phyloP scores from a whole-genome alignment of 1,139 yeast genomes.

The Hanseniaspora uvarum region DNA sequence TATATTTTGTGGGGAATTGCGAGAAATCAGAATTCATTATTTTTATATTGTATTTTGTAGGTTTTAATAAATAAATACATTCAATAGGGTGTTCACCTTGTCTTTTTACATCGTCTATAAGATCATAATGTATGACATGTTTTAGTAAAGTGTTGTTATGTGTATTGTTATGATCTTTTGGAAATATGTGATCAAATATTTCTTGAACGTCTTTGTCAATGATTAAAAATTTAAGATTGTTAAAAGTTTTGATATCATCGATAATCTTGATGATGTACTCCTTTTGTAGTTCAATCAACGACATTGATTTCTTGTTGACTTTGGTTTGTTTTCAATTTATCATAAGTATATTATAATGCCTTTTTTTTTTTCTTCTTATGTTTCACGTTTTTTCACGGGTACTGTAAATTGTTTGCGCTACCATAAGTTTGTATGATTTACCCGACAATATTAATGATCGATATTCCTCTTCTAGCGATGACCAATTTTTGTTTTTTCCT shows the following conservation, averaged over 20 bases:
- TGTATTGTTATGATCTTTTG: slow-evolving; percentile 20
- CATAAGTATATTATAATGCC: not conserved
- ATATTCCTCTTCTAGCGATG: no score
- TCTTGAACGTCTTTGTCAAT: slow-evolving; percentile 36
- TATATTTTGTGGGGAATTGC: slow-evolving; percentile 44
- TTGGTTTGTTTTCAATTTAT: not conserved
- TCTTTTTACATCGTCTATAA: slow-evolving; percentile 41
- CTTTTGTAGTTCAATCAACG: slow-evolving; percentile 29
- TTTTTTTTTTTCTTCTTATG: not conserved
- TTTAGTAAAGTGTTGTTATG: slow-evolving; percentile 32
- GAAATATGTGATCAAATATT: slow-evolving; percentile 30
- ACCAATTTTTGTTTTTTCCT: no score
- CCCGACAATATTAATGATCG: no score
- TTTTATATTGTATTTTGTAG: slow-evolving; percentile 43
- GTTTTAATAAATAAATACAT: slow-evolving; percentile 51
- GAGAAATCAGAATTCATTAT: slow-evolving; percentile 53
- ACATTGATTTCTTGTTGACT: slow-evolving; percentile 21
- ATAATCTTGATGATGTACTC: slow-evolving; percentile 25
- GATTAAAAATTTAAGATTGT: slow-evolving; percentile 35
- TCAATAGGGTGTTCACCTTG: slow-evolving; percentile 43
- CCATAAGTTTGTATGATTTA: no score
- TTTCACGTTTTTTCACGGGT: not conserved
- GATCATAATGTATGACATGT: slow-evolving; percentile 42
- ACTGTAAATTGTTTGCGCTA: no score
- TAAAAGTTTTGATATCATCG: slow-evolving; percentile 26